phyloP scores from a whole-genome alignment of 2,329 filamentous ascomycete genomes.

The Nemania bipapillata region DNA sequence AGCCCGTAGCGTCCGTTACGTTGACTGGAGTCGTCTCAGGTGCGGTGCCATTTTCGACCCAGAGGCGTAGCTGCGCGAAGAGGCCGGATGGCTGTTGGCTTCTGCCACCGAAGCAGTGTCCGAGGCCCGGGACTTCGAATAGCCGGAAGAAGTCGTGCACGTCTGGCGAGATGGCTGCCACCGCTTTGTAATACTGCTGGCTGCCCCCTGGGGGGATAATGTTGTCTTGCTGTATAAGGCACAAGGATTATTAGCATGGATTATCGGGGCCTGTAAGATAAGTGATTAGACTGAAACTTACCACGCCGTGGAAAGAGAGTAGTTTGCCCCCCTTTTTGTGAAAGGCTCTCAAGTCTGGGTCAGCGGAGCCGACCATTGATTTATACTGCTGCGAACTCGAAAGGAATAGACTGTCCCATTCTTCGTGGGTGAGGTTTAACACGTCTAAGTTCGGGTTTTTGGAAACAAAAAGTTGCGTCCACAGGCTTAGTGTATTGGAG shows the following conservation, averaged over 20 bases:
- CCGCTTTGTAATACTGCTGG: constrained; percentile 34
- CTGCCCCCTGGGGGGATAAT: constrained; percentile 39
- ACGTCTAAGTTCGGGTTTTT: constrained; percentile 33
- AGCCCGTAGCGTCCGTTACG: not conserved
- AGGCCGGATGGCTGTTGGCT: constrained; percentile 35
- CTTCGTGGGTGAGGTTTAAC: constrained; percentile 27
- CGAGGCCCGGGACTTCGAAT: constrained; percentile 39
- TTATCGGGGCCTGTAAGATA: not conserved
- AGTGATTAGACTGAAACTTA: constrained; percentile 20
- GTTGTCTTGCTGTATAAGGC: constrained; percentile 32
- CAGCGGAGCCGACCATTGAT: constrained; percentile 30
- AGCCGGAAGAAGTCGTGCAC: constrained; percentile 38
- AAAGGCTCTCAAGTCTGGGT: constrained; percentile 40
- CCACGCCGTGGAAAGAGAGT: constrained; percentile 59
- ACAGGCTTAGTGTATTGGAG: constrained; percentile 8
- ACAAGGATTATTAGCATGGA: not conserved
- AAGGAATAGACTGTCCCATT: constrained; percentile 34
- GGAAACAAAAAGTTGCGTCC: constrained; percentile 37
- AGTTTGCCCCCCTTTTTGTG: constrained; percentile 40
- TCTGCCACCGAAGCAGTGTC: constrained; percentile 36
- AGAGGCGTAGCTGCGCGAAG: constrained; percentile 34
- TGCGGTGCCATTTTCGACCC: constrained; percentile 40
- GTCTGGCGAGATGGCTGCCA: constrained; percentile 23
- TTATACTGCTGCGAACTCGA: constrained; percentile 32
- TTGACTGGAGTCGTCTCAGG: not conserved